A percentile compares a stretch with the other conserved stretches of the same genome.
Evolutionary conservation across 768 basidiomycete genomes (phyloP).

Genomic region (Lanmaoa pseudosensibilis): DNA sequence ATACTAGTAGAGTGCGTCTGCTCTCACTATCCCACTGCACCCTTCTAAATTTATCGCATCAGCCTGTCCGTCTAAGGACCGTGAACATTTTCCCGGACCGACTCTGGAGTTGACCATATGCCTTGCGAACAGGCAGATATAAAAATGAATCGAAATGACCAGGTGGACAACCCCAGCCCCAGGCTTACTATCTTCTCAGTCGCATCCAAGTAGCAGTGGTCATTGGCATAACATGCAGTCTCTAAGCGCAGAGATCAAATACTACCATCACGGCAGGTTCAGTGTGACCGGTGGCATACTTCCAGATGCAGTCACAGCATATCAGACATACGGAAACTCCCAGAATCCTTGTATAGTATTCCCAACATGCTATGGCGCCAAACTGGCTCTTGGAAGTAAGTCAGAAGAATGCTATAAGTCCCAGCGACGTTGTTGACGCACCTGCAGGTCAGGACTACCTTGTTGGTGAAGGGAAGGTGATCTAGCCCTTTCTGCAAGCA

Average conservation of each 20-base stretch:
- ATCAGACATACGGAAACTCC: constrained; percentile 54
- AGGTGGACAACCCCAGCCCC: not conserved
- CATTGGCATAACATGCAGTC: constrained; percentile 10
- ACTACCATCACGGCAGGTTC: constrained; percentile 59
- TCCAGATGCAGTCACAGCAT: constrained; percentile 58
- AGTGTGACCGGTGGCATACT: constrained; percentile 50
- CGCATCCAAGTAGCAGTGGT: not conserved
- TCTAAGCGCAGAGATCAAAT: constrained; percentile 36
- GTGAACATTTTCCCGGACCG: not conserved
- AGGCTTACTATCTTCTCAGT: not conserved
- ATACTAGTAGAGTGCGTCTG: not conserved
- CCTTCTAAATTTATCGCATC: constrained; percentile 1
- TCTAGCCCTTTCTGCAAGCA: not conserved
- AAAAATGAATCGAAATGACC: not conserved
- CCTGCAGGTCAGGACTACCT: constrained; percentile 47
- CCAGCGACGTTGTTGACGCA: constrained; percentile 3
- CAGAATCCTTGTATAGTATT: constrained; percentile 57
- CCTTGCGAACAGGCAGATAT: constrained; percentile 1
- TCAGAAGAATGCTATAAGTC: not conserved
- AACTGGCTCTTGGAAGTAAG: constrained; percentile 46
- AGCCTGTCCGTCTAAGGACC: not conserved
- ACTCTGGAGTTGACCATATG: not conserved
- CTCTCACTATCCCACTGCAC: not conserved
- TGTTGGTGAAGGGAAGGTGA: constrained; percentile 52
- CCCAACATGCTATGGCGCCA: constrained; percentile 58